Conservation (phyloP, 2,329 filamentous ascomycete species). For the Claviceps sorghi region DNA sequence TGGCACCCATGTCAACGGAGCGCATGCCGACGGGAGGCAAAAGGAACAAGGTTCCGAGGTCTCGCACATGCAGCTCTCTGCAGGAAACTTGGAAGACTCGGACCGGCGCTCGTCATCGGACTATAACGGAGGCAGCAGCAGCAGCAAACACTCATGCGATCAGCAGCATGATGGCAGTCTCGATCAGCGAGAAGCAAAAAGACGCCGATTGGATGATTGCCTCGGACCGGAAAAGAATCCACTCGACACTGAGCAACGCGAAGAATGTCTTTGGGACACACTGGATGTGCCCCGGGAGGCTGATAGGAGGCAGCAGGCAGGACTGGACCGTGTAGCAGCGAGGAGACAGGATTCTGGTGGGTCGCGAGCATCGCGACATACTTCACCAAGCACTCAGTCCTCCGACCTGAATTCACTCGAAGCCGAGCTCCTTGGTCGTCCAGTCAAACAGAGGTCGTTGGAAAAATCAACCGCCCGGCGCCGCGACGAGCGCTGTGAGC, state of each 20-base stretch:
- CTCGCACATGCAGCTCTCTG: not conserved
- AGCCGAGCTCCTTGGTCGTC: slow-evolving; percentile 22
- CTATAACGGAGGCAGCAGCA: not conserved
- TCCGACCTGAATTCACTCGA: slow-evolving; percentile 25
- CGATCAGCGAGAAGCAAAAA: not conserved
- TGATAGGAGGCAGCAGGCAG: slow-evolving; percentile 3
- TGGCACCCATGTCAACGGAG: not conserved
- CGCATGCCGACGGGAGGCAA: not conserved
- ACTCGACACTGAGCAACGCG: slow-evolving; percentile 14
- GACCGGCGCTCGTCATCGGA: slow-evolving; percentile 2
- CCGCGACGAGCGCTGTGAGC: slow-evolving; percentile 9
- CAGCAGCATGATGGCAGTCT: not conserved
- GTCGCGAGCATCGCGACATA: slow-evolving; percentile 15
- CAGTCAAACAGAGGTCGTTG: slow-evolving; percentile 17
- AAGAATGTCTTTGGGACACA: slow-evolving; percentile 8
- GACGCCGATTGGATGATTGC: not conserved
- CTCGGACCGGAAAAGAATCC: slow-evolving; percentile 12
- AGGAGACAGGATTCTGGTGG: slow-evolving; percentile 10
- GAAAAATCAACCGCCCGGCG: slow-evolving; percentile 12
- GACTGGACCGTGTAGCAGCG: not conserved
- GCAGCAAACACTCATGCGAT: not conserved
- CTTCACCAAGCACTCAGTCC: slow-evolving; percentile 18
- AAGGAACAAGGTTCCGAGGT: not conserved
- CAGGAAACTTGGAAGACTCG: not conserved
- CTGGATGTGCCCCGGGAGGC: slow-evolving; percentile 5